These are phyloP conservation scores for Omphalea diandra DNA, from an alignment of 441 rosid species.

Conservation along the genomic window DNA sequence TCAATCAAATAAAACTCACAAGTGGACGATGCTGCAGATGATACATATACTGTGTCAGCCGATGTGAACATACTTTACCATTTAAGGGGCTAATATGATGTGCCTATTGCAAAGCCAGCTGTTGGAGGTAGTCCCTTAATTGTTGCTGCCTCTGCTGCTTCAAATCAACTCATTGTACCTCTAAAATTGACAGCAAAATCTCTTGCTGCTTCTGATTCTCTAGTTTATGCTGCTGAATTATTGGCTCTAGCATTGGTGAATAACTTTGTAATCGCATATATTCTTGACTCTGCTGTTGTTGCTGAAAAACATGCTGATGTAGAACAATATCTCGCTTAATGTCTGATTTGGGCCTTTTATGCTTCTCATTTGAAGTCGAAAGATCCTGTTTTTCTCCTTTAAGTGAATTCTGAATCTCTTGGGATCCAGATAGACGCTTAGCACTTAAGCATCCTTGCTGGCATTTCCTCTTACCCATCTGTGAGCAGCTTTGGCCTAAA, in stretches of 20 bases:
- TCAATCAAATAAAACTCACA: conserved; percentile 39
- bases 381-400: conserved; percentile 33
- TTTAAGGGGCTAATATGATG: conserved; percentile 45
- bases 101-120: conserved; percentile 58
- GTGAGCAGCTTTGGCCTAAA: conserved; percentile 46
- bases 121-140: conserved; percentile 59
- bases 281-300: conserved; percentile 66
- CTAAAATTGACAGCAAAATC: conserved; percentile 56
- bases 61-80: conserved; percentile 68
- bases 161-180: conserved; percentile 56
- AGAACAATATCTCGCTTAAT: conserved; percentile 65
- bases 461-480: conserved; percentile 35
- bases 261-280: conserved; percentile 56
- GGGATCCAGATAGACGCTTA: conserved; percentile 47
- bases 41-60: conserved; percentile 78
- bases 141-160: conserved; percentile 56
- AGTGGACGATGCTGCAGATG: conserved; percentile 80
- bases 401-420: conserved; percentile 42
- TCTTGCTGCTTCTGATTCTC: conserved; percentile 50
- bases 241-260: conserved; percentile 51
- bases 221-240: conserved; percentile 59
- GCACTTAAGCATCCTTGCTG: conserved; percentile 53
- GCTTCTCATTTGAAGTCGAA: conserved; percentile 42
- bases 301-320: conserved; percentile 64
- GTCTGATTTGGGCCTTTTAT: conserved; percentile 60